Evolutionary conservation across 2,329 filamentous ascomycete genomes (phyloP).

Genomic region (Paecilomyces formosus): DNA sequence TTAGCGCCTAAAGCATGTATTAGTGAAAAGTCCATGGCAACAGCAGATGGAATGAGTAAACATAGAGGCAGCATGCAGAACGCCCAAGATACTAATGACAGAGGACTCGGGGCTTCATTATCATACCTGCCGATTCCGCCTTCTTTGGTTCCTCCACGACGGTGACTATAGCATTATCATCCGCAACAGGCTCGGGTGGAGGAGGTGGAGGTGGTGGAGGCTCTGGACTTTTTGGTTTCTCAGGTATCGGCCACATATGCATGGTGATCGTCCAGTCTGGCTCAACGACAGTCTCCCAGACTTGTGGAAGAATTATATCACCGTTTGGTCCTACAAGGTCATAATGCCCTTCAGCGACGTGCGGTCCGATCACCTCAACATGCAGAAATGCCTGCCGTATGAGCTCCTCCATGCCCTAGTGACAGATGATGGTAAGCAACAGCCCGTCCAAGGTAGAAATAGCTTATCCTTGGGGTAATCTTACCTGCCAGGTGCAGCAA

Average conservation of each 20-base stretch:
- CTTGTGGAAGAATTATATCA: constrained; percentile 72
- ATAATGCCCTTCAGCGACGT: constrained; percentile 72
- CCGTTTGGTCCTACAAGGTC: constrained; percentile 72
- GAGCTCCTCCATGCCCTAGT: constrained; percentile 74
- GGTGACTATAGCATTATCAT: constrained; percentile 9
- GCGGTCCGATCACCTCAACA: constrained; percentile 66
- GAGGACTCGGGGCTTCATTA: background rate
- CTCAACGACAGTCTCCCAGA: constrained; percentile 76
- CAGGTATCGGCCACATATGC: constrained; percentile 59
- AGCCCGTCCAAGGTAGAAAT: background rate
- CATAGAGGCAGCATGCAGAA: background rate
- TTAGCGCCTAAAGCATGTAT: constrained; percentile 17
- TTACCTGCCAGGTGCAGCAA: constrained; percentile 75
- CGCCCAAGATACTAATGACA: background rate
- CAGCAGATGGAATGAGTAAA: background rate
- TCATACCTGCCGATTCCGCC: constrained; percentile 24
- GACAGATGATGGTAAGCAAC: constrained; percentile 10
- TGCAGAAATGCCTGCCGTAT: constrained; percentile 79
- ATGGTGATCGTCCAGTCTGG: constrained; percentile 67
- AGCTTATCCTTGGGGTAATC: constrained; percentile 22
- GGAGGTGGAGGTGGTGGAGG: constrained; percentile 21
- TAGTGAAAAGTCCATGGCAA: background rate
- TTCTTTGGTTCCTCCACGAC: constrained; percentile 22
- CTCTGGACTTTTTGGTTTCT: constrained; percentile 37
- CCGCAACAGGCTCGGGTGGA: constrained; percentile 12